Conservation (phyloP, 2,329 filamentous ascomycete genomes). For the Parascedosporium putredinis region DNA sequence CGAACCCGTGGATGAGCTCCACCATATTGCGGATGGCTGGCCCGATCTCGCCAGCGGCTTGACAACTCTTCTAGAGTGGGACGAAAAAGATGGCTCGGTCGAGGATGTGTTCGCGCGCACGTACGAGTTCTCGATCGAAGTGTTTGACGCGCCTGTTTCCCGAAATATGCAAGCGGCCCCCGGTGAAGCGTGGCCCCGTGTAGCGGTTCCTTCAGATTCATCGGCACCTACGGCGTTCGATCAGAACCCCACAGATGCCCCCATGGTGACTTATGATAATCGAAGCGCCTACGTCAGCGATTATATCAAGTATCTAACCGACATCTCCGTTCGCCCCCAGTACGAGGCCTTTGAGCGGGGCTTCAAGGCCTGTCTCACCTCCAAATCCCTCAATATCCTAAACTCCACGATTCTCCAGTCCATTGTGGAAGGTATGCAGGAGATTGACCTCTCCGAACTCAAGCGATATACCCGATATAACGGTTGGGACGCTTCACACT, state of each 20-base stretch:
- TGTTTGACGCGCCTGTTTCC: slow-evolving; percentile 46
- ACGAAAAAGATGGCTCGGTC: slow-evolving; percentile 62
- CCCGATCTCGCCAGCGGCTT: slow-evolving; percentile 69
- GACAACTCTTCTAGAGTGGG: slow-evolving; percentile 63
- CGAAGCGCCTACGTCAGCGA: slow-evolving; percentile 69
- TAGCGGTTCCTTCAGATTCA: slow-evolving; percentile 24
- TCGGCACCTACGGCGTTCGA: slow-evolving; percentile 17
- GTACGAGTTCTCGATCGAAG: slow-evolving; percentile 68
- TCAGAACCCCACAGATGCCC: slow-evolving; percentile 42
- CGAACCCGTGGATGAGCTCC: slow-evolving; percentile 55
- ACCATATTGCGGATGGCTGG: slow-evolving; percentile 82
- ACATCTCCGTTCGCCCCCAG: slow-evolving; percentile 66
- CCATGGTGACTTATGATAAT: slow-evolving; percentile 72
- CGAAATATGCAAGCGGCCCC: slow-evolving; percentile 38
- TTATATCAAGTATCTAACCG: slow-evolving; percentile 75
- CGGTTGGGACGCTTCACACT: slow-evolving; percentile 62
- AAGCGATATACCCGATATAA: slow-evolving; percentile 67
- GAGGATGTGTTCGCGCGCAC: slow-evolving; percentile 74
- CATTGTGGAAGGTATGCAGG: slow-evolving; percentile 72
- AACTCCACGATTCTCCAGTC: slow-evolving; percentile 60
- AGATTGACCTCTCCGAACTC: slow-evolving; percentile 68
- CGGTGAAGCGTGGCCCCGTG: slow-evolving; percentile 38
- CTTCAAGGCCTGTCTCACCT: slow-evolving; percentile 65
- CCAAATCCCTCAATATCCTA: slow-evolving; percentile 62
- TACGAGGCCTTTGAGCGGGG: slow-evolving; percentile 72